A percentile compares a stretch with the other conserved stretches of the same genome.
Evolutionary conservation across 768 basidiomycete genomes (phyloP).

Genomic region (Suillus luteus): DNA sequence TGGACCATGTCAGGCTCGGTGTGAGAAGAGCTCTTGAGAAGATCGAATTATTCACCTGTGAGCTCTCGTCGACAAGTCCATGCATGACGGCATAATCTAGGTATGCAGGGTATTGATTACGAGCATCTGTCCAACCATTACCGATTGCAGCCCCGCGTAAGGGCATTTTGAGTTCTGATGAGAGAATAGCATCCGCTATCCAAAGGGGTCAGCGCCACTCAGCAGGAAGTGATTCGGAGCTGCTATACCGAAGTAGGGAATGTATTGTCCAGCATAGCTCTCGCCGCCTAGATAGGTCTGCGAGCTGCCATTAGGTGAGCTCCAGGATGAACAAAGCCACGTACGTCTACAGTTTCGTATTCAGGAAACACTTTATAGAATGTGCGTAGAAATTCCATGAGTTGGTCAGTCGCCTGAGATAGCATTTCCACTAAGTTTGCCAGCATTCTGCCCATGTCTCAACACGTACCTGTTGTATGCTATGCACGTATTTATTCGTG

Average conservation of each 20-base stretch:
- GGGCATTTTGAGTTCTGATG: constrained; percentile 57
- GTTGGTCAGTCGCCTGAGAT: constrained; percentile 68
- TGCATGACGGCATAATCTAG: constrained; percentile 83
- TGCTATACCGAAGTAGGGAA: constrained; percentile 85
- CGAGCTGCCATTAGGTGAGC: constrained; percentile 14
- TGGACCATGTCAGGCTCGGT: constrained; percentile 1
- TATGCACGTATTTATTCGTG: constrained; percentile 83
- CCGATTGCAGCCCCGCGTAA: constrained; percentile 88
- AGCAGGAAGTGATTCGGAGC: neutral
- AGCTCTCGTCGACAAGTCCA: constrained; percentile 71
- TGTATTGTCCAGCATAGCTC: constrained; percentile 96
- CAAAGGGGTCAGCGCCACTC: constrained; percentile 1
- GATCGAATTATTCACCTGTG: constrained; percentile 50
- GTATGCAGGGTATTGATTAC: constrained; percentile 86
- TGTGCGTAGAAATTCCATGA: constrained; percentile 82
- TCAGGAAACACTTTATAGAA: constrained; percentile 94
- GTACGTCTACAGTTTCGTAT: constrained; percentile 75
- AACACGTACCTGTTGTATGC: constrained; percentile 60
- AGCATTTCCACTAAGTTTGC: neutral
- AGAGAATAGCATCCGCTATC: constrained; percentile 75
- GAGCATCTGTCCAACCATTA: constrained; percentile 97
- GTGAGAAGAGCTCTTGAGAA: constrained; percentile 4
- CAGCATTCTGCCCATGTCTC: neutral
- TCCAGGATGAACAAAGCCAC: constrained; percentile 32
- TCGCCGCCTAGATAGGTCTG: constrained; percentile 97